Base-by-base conservation (phyloP, 352 stramenopile genomes). In the Thalassiosira hispida region DNA sequence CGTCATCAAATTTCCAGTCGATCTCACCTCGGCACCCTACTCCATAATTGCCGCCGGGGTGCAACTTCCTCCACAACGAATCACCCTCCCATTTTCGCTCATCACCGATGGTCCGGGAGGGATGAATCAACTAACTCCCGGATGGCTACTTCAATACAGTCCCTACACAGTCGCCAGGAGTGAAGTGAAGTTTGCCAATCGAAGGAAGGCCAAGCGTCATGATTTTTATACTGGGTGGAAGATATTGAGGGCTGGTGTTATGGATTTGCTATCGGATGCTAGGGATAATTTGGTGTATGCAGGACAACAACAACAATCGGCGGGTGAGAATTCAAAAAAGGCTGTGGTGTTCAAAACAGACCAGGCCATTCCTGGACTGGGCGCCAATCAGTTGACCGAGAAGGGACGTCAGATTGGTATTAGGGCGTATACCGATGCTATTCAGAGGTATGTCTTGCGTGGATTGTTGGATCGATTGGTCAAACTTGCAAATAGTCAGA, bases 1-100 rank as follows among this genome's bases (percentile, higher is more conserved):
- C 72, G 95, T 95, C 61, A 85, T 98, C 60, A 98, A 98, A 85
- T 98, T 98, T 69, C 96, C 97, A 5, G 96, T 95, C 57, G 96
- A 98, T 81, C 95, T 99, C 23, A 92, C 90, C 4, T 86, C 88
- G 25, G 82, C 96, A 38, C 95, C 95, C 4, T 99, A 98, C 90
- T 96, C 95, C 0, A 95, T 98, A 31, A 90, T 99, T 20, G 97
- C 97, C 0, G 98, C 96, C 2, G 96, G 96, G 27, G 85, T 88
- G 1, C 79, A 75, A n/a, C 74, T 93, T 0, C 65, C 79, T 23
- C 82, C 87, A 1, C 88, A 93, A 53, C 61, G 83, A 14, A 77
- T 93, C 18, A 51, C 42, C 5, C 81, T 93, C 73, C 88, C 88
- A 9, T 93, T 93, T 75, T 88, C 73, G 33, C 61, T 93, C 14